Conservation (phyloP, 106 monocot genomes). For the Apostasia ramifera region DNA sequence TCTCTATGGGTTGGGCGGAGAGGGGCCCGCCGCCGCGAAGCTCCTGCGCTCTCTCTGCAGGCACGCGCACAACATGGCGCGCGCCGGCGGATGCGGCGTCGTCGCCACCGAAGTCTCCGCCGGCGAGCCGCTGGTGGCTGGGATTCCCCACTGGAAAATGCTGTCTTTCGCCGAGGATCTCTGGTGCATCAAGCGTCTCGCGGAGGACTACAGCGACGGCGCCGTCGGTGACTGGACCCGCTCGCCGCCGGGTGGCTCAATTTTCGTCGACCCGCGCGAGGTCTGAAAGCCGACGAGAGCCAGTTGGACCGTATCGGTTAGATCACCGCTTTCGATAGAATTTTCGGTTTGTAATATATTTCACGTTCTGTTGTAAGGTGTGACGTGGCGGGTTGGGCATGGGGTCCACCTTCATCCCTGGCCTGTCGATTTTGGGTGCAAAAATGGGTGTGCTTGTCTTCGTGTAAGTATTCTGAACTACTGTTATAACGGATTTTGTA, state of each 20-base stretch:
- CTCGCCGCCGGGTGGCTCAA: slow-evolving; percentile 18
- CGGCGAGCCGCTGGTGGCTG: slow-evolving; percentile 31
- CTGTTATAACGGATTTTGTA: no score
- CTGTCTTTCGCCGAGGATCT: slow-evolving; percentile 46
- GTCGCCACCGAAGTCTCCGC: slow-evolving; percentile 42
- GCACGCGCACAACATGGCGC: slow-evolving; percentile 50
- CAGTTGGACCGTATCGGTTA: background rate
- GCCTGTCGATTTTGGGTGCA: background rate
- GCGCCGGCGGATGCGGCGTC: slow-evolving; percentile 24
- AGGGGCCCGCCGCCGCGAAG: slow-evolving; percentile 18
- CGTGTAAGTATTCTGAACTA: no score
- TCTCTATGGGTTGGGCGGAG: slow-evolving; percentile 13
- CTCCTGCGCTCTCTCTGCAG: slow-evolving; percentile 29
- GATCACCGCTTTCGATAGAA: background rate
- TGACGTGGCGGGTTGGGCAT: background rate
- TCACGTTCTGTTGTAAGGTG: background rate
- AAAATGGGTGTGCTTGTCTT: no score
- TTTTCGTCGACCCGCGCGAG: slow-evolving; percentile 62
- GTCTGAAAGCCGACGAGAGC: slow-evolving; percentile 13
- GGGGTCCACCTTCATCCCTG: background rate
- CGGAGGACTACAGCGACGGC: slow-evolving; percentile 18
- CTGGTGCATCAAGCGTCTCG: slow-evolving; percentile 47
- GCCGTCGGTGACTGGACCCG: slow-evolving; percentile 46
- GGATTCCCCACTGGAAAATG: slow-evolving; percentile 35
- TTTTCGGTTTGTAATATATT: background rate